Conservation (phyloP, 345 rosid genomes). For the Eucalyptus caleyi region DNA sequence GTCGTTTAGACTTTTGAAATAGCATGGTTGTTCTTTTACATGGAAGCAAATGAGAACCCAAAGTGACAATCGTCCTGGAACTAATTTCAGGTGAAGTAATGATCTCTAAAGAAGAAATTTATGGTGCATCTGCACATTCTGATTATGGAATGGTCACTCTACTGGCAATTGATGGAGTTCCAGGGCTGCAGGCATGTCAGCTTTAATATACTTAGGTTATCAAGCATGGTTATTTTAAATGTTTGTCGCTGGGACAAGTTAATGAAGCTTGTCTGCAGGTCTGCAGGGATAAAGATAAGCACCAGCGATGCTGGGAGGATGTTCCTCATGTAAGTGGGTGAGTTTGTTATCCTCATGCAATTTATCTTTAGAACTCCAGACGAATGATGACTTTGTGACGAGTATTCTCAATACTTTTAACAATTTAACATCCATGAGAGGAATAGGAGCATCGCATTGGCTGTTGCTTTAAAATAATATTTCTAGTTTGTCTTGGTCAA, state of each 20-base stretch:
- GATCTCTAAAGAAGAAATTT: slow-evolving; percentile 30
- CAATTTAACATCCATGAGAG: neutral
- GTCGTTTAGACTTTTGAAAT: neutral
- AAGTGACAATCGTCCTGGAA: neutral
- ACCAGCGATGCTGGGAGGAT: slow-evolving; percentile 60
- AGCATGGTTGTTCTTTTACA: neutral
- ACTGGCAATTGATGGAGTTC: slow-evolving; percentile 67
- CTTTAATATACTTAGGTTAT: neutral
- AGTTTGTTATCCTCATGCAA: neutral
- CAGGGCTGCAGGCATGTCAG: slow-evolving; percentile 66
- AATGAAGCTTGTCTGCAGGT: slow-evolving; percentile 15
- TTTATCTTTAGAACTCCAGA: neutral
- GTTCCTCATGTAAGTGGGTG: slow-evolving; percentile 57
- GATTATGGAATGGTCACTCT: slow-evolving; percentile 85
- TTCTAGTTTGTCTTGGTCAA: neutral
- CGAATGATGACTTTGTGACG: neutral
- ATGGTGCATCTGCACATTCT: slow-evolving; percentile 76
- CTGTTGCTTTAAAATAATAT: neutral
- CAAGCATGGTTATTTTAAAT: neutral
- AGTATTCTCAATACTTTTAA: neutral
- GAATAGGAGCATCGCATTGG: neutral
- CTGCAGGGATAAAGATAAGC: slow-evolving; percentile 53
- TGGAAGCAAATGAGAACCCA: neutral
- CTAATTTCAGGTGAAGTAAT: slow-evolving; percentile 25
- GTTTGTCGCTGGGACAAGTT: neutral